These are phyloP conservation scores for Centaurea solstitialis DNA, from an alignment of 129 eudicot genomes.

Conservation along the genomic window DNA sequence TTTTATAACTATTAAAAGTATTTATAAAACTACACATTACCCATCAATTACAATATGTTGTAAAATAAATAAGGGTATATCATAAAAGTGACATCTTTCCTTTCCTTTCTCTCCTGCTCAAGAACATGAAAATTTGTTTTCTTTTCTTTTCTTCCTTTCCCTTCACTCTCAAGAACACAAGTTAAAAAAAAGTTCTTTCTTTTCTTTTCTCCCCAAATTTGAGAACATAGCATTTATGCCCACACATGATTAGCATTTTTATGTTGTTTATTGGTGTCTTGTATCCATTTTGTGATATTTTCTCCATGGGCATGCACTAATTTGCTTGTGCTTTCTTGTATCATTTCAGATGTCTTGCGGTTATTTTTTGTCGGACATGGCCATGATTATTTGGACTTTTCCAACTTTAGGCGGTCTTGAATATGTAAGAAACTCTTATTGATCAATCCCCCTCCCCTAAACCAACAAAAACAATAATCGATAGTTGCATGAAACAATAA, in stretches of 20 bases:
- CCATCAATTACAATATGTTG: background rate
- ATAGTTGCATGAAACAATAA: background rate
- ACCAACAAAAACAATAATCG: background rate
- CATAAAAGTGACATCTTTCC: background rate
- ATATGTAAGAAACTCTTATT: slow-evolving; percentile 65
- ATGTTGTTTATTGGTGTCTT: background rate
- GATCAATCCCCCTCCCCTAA: background rate
- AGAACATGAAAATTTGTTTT: background rate
- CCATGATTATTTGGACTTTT: slow-evolving; percentile 75
- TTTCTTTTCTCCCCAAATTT: background rate
- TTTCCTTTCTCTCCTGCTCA: background rate
- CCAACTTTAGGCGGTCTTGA: slow-evolving; percentile 93
- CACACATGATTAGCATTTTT: background rate
- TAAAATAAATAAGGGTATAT: background rate
- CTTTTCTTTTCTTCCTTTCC: background rate
- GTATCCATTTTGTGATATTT: background rate
- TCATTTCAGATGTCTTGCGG: slow-evolving; percentile 75
- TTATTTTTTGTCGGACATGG: slow-evolving; percentile 80
- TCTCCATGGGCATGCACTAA: background rate
- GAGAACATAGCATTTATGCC: background rate
- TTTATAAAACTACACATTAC: background rate
- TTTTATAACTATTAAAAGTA: background rate
- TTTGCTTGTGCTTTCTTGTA: background rate
- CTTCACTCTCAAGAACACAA: background rate
- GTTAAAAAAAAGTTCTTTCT: background rate